Evolutionary conservation across 306 rosid species (phyloP).

Genomic region (Rosa multiflora): DNA sequence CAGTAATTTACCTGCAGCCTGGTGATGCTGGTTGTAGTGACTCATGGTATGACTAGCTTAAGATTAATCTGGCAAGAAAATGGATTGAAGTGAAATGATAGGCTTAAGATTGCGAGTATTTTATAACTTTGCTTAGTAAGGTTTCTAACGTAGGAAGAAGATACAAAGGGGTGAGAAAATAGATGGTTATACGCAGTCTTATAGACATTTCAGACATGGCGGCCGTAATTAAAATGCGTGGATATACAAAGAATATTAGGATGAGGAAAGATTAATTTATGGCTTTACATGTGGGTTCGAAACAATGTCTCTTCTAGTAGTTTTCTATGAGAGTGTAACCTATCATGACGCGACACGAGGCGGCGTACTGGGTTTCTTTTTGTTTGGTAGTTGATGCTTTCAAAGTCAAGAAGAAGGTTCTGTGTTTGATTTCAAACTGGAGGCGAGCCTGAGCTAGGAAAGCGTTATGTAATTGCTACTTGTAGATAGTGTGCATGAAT

Average conservation of each 20-base stretch:
- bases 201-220: conserved; percentile 11
- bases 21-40: conserved; percentile 15
- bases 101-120: not conserved
- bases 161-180: not conserved
- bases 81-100: not conserved
- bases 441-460: not conserved
- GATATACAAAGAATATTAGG: not conserved
- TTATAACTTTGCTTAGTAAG: not conserved
- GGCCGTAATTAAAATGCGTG: conserved; percentile 12
- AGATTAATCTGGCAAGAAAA: not conserved
- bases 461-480: not conserved
- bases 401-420: conserved; percentile 24
- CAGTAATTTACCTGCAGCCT: conserved; percentile 9
- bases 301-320: not conserved
- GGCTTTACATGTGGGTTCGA: not conserved
- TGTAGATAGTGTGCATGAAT: not conserved
- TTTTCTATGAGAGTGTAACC: not conserved
- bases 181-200: not conserved
- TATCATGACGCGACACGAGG: not conserved
- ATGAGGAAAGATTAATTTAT: not conserved
- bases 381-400: not conserved
- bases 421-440: conserved; percentile 14
- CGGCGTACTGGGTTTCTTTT: not conserved
- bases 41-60: conserved; percentile 6
- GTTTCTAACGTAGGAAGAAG: not conserved